These are phyloP conservation scores for Aspergillus amoenus DNA, from an alignment of 2,329 filamentous ascomycete species.

Conservation along the genomic window DNA sequence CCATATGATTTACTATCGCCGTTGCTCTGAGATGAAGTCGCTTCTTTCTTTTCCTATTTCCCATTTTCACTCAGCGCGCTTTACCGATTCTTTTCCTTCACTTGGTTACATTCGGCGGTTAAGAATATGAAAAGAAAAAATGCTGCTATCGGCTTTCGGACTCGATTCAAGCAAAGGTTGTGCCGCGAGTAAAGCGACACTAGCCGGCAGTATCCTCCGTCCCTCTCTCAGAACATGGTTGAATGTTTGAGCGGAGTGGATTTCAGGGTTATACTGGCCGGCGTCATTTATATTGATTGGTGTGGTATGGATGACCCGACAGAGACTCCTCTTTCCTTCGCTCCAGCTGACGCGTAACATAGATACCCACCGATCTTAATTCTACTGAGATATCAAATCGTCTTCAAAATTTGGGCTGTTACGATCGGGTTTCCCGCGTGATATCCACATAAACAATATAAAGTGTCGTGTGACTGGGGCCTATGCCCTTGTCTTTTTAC, in stretches of 20 bases:
- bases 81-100: background rate
- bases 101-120: background rate
- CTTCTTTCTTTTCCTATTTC: background rate
- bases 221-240: background rate
- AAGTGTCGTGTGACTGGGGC: conserved; percentile 9
- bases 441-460: conserved; percentile 2
- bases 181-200: conserved; percentile 5
- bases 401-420: background rate
- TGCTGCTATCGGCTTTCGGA: background rate
- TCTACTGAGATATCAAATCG: conserved; percentile 5
- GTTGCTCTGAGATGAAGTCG: conserved; percentile 3
- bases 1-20: background rate
- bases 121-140: background rate
- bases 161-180: background rate
- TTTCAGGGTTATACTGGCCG: conserved; percentile 22
- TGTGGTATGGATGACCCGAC: conserved; percentile 23
- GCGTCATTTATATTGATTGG: conserved; percentile 26
- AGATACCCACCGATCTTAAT: conserved; percentile 9
- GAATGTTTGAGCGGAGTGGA: background rate
- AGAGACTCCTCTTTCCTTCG: background rate
- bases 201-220: conserved; percentile 25
- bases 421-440: conserved; percentile 11
- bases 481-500: background rate
- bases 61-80: background rate
- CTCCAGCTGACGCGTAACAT: conserved; percentile 20